Conservation (phyloP, 352 stramenopile species). For the Globisporangium viniferum region DNA sequence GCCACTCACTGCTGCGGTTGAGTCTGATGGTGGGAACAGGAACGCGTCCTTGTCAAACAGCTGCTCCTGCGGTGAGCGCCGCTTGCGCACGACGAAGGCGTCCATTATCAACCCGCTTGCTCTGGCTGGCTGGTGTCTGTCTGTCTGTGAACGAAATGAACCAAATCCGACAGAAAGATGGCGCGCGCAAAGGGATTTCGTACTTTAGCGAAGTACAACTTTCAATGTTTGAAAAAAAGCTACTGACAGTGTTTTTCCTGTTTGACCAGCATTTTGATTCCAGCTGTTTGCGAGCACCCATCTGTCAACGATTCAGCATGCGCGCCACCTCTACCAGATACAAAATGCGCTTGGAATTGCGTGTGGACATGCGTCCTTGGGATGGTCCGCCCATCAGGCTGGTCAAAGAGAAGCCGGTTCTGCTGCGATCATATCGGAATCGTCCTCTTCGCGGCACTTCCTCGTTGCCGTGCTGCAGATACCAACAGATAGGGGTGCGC, state of each 20-base stretch:
- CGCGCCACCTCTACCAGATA: conserved; percentile 4
- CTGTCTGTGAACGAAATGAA: background rate
- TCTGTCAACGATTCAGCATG: conserved; percentile 5
- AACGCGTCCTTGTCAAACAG: conserved; percentile 40
- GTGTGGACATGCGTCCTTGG: background rate
- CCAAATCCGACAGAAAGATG: background rate
- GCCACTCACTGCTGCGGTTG: background rate
- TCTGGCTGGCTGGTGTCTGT: background rate
- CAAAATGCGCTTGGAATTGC: background rate
- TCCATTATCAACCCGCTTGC: conserved; percentile 35
- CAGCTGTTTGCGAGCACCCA: conserved; percentile 9
- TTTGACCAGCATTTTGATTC: background rate
- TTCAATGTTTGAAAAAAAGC: background rate
- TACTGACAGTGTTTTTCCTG: conserved; percentile 6
- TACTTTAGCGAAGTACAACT: background rate
- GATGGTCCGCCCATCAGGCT: background rate
- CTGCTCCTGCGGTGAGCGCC: conserved; percentile 13
- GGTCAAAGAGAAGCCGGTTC: background rate
- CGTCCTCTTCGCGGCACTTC: background rate
- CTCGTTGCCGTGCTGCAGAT: background rate
- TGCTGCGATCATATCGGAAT: background rate
- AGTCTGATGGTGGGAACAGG: conserved; percentile 19
- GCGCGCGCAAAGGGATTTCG: background rate
- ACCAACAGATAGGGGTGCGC: background rate
- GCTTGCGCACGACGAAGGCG: conserved; percentile 46